Base-by-base conservation (phyloP, 2,329 filamentous ascomycete species). In the Colletotrichum siamense region DNA sequence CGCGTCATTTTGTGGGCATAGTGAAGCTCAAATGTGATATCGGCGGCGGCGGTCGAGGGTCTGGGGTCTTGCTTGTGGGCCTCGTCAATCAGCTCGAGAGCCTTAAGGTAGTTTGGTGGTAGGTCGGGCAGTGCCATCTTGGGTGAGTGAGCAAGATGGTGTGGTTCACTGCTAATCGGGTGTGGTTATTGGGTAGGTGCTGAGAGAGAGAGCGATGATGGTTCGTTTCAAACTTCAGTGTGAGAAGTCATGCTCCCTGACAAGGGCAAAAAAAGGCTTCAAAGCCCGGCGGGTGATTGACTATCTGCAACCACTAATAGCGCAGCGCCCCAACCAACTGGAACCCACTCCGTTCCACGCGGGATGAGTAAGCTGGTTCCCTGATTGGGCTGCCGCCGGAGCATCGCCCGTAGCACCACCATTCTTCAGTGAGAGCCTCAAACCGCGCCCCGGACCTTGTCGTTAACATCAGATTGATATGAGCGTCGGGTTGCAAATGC, bases 1-100 rank as follows among this genome's bases (percentile, higher is more conserved):
- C 87, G 85, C 67, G 94, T 95, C 94, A 96, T 96, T 84, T 95
- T 92, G 67, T 90, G 89, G 8, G 95, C 95, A 83, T 98, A 98
- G 86, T 95, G 92, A 2, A 96, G 92, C 85, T 98, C 95, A 85
- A 95, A 96, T 1, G 95, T 94, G 2, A 92, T 80, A 32, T 87
- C 49, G 28, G 65, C 65, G 32, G 62, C 34, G n/a, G 18, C 85
- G 87, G 67, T 88, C 84, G 75, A 88, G 55, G 77, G 81, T 49
- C 82, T 85, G 13, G 84, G 81, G 73, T 87, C 85, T 57, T 83
- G 69, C 55, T 82, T 80, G 77, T 87, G 85, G 59, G 94, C 95
- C 71, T 90, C 89, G 86, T 97, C 95, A 81, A 98, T 96, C 79
- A 92, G 89, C 49, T 88, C 83, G 55, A 96, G 87, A 30, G 94